These are phyloP conservation scores for Brassica juncea DNA, from an alignment of 345 rosid genomes.

Conservation along the genomic window DNA sequence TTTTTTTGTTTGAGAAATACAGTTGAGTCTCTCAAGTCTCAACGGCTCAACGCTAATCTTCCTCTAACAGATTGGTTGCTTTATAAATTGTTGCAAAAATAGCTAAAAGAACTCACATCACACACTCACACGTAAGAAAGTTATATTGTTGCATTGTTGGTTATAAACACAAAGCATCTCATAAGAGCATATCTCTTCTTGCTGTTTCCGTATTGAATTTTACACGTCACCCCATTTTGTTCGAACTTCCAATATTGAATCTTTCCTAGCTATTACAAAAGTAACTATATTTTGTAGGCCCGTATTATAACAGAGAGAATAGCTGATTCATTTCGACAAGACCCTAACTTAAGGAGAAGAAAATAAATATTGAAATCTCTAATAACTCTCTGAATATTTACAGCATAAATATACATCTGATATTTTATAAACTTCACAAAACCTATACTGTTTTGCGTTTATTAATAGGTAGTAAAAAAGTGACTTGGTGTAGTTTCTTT, in stretches of 20 bases:
- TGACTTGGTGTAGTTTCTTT: no score
- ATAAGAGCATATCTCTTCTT: background rate
- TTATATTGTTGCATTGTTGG: constrained; percentile 1
- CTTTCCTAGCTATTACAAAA: background rate
- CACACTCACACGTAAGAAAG: background rate
- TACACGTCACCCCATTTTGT: constrained; percentile 8
- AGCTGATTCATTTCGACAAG: background rate
- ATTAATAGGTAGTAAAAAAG: no score
- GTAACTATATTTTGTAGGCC: background rate
- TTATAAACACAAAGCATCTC: background rate
- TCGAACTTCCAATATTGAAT: background rate
- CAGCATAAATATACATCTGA: no score
- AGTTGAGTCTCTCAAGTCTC: no score
- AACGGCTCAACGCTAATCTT: no score
- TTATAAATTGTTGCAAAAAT: constrained; percentile 5
- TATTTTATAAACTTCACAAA: no score
- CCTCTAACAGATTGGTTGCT: background rate
- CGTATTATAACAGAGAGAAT: background rate
- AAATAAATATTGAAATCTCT: no score
- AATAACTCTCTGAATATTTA: no score
- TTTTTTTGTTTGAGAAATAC: no score
- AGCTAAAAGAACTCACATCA: constrained; percentile 21
- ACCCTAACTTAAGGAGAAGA: background rate
- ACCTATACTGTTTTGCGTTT: no score
- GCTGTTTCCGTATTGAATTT: background rate